phyloP scores from a whole-genome alignment of 2,329 filamentous ascomycete species.

The Aureobasidium lini region DNA sequence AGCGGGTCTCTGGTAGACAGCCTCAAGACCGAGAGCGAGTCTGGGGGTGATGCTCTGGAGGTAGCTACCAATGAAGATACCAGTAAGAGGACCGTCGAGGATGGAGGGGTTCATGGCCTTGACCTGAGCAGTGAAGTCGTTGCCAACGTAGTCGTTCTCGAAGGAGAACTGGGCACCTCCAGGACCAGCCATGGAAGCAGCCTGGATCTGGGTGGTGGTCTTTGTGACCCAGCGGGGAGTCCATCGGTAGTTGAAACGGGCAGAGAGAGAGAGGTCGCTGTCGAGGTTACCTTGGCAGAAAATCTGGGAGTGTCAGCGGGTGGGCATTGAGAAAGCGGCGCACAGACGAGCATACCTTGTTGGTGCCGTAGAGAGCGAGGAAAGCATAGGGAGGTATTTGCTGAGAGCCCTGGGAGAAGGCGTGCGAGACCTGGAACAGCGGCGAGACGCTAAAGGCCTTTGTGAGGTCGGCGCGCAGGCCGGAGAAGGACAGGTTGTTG shows the following conservation, averaged over 20 bases:
- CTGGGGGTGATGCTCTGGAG: conserved; percentile 85
- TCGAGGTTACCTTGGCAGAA: conserved; percentile 95
- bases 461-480: conserved; percentile 89
- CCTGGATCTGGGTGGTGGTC: conserved; percentile 73
- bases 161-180: conserved; percentile 84
- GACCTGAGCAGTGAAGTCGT: conserved; percentile 85
- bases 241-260: conserved; percentile 92
- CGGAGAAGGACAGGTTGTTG: conserved; percentile 94
- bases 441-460: conserved; percentile 92
- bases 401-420: conserved; percentile 86
- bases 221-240: conserved; percentile 73
- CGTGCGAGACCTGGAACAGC: conserved; percentile 94
- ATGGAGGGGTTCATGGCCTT: conserved; percentile 95
- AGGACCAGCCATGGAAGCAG: conserved; percentile 40
- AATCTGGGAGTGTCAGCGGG: conserved; percentile 48
- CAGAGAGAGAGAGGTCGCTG: conserved; percentile 80
- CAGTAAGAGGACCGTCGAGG: conserved; percentile 85
- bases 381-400: conserved; percentile 91
- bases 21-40: conserved; percentile 82
- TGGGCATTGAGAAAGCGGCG: too few species aligned
- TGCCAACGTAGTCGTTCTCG: conserved; percentile 90
- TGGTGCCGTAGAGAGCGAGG: conserved; percentile 85
- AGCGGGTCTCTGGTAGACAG: conserved; percentile 83
- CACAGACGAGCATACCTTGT: conserved; percentile 54
- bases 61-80: conserved; percentile 93